These are phyloP conservation scores for Babesia caballi DNA, from an alignment of 169 alveolate species.

Conservation along the genomic window DNA sequence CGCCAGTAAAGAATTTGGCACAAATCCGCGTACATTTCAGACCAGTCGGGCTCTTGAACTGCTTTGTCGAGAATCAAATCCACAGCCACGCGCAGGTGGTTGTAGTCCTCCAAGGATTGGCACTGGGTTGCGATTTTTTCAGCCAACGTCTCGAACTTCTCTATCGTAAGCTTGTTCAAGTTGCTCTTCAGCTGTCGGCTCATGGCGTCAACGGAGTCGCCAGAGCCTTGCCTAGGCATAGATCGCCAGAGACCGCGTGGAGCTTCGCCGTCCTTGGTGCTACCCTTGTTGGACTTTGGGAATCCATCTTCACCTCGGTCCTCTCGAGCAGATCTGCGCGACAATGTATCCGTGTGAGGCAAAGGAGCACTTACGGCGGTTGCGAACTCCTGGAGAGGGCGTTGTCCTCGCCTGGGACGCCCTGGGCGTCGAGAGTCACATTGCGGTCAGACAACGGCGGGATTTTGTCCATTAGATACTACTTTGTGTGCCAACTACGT, in stretches of 20 bases:
- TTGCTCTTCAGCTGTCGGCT: slow-evolving; percentile 79
- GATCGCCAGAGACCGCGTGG: slow-evolving; percentile 48
- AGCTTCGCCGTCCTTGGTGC: not conserved
- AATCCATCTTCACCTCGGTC: not conserved
- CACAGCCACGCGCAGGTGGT: slow-evolving; percentile 78
- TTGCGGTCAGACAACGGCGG: slow-evolving; percentile 40
- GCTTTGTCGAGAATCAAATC: slow-evolving; percentile 82
- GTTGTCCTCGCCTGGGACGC: not conserved
- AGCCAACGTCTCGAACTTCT: slow-evolving; percentile 84
- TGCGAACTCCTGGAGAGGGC: slow-evolving; percentile 11
- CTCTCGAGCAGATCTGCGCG: not conserved
- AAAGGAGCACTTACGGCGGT: slow-evolving; percentile 5
- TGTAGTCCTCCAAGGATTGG: slow-evolving; percentile 71
- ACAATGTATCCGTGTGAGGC: no score
- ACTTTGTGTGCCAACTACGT: not conserved
- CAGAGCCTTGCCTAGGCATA: slow-evolving; percentile 3
- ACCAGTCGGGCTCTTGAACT: slow-evolving; percentile 87
- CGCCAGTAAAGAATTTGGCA: slow-evolving; percentile 84
- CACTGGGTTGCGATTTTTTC: slow-evolving; percentile 83
- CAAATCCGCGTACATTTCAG: slow-evolving; percentile 90
- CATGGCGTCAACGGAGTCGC: slow-evolving; percentile 28
- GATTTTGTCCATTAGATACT: slow-evolving; percentile 55
- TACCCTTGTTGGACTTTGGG: not conserved
- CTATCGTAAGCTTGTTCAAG: slow-evolving; percentile 86
- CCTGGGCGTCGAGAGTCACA: slow-evolving; percentile 35